Evolutionary conservation across 2,329 filamentous ascomycete species (phyloP).

Genomic region (Monosporascus cannonballus): DNA sequence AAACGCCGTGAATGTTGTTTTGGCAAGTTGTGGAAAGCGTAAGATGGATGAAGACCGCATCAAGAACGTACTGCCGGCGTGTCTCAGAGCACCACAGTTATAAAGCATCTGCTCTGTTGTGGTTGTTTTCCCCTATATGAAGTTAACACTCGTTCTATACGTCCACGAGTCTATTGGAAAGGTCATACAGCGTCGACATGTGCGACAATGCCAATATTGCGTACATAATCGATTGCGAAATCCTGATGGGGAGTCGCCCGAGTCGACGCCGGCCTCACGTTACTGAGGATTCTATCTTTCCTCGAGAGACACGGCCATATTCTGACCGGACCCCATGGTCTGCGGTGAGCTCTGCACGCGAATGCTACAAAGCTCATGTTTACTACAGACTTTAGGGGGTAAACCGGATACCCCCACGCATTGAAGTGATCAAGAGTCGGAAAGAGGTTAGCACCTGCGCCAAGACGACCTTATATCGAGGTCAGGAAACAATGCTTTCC

Average conservation of each 20-base stretch:
- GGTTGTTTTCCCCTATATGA: conserved; percentile 76
- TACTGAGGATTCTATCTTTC: conserved; percentile 2
- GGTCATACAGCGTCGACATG: conserved; percentile 80
- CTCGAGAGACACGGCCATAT: conserved; percentile 9
- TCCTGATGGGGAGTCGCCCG: conserved; percentile 22
- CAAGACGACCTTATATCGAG: too few species aligned
- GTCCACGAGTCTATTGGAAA: background rate
- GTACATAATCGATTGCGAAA: conserved; percentile 53
- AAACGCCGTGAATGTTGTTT: background rate
- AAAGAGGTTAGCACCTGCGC: background rate
- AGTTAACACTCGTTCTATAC: conserved; percentile 7
- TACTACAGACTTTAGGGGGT: conserved; percentile 2
- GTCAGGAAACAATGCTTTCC: too few species aligned
- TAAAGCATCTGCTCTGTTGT: conserved; percentile 99
- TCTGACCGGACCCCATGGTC: conserved; percentile 15
- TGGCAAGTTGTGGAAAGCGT: conserved; percentile 1
- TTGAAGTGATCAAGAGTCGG: background rate
- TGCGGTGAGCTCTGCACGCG: conserved; percentile 18
- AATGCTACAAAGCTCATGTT: conserved; percentile 22
- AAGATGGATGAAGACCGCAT: background rate
- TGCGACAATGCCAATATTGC: conserved; percentile 97
- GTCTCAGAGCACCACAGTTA: conserved; percentile 82
- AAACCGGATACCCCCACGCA: conserved; percentile 4
- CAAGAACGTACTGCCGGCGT: conserved; percentile 61
- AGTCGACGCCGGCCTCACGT: conserved; percentile 12